Base-by-base conservation (phyloP, 306 rosid species). In the Rosa lucieae region DNA sequence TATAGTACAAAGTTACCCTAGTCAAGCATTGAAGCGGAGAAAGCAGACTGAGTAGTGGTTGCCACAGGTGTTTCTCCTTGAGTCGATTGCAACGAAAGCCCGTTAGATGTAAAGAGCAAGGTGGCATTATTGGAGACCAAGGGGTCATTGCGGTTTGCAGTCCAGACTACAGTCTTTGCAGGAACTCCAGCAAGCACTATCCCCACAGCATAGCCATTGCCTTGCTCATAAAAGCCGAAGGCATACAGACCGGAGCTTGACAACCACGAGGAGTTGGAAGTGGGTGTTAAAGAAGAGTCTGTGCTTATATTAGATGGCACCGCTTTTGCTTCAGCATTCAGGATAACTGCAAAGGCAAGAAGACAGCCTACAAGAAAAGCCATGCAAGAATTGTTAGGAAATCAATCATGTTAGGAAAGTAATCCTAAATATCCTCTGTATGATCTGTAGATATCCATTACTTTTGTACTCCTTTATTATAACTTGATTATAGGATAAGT, bases 161-260 rank as follows among this genome's bases (percentile, higher is more conserved):
- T 84, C 87, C 85, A 84, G 17, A 84, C 82, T 2, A 84, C 73
- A 23, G 82, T 80, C 72, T 80, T 84, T 20, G 47, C 35, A 3
- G 77, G 82, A 21, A 72, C 77, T 51, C 78, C 76, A 6, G 72
- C 78, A 6, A 84, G 47, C 10, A 79, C 35, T 49, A 84, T 18
- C 6, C 81, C 79, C 6, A 79, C 75, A 6, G 39, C 40, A 66
- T 75, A 79, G 65, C 84, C 84, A 13, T 76, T 26, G 32, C 49
- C 71, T 76, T 80, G 46, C 63, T 46, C 3, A 61, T 63, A 67
- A 32, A 84, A 84, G 17, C 87, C 87, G n/a, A 84, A 84, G 79
- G 84, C 87, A 49, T 70, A 80, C 21, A 76, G 61, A 37, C 84
- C 79, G 43, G 84, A 84, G 13, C 47, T 32, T 71, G 84, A 84